Conservation (phyloP, 441 rosid genomes). For the Omphalea diandra region DNA sequence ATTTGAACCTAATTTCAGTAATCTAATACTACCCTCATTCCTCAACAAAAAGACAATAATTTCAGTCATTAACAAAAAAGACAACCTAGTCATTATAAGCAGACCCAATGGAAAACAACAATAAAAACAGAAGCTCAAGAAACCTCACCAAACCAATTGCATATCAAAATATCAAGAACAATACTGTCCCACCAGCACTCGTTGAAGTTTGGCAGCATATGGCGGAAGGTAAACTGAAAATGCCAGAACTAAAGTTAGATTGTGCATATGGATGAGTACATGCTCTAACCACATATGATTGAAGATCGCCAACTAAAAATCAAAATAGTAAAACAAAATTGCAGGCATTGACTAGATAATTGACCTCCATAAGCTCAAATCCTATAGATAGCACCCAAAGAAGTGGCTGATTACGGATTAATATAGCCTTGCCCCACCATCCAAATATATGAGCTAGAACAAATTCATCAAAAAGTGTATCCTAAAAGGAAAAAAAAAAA, state of each 20-base stretch:
- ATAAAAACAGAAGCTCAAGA: constrained; percentile 13
- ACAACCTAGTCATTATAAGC: neutral
- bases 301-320: neutral
- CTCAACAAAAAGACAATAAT: neutral
- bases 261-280: constrained; percentile 15
- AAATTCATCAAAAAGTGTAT: constrained; percentile 93
- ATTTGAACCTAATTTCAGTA: neutral
- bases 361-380: constrained; percentile 97
- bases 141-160: constrained; percentile 99
- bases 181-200: constrained; percentile 99
- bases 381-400: constrained; percentile 98
- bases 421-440: constrained; percentile 99
- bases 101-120: constrained; percentile 3
- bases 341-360: constrained; percentile 23
- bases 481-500: constrained; percentile 41
- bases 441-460: constrained; percentile 98
- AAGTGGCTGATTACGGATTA: constrained; percentile 96
- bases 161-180: constrained; percentile 88
- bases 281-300: neutral
- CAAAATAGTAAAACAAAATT: neutral
- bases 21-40: neutral
- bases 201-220: constrained; percentile 99
- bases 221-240: constrained; percentile 91
- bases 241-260: constrained; percentile 21
- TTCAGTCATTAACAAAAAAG: neutral